phyloP scores from a whole-genome alignment of 805 yeast species.

The Peterozyma xylosa region DNA sequence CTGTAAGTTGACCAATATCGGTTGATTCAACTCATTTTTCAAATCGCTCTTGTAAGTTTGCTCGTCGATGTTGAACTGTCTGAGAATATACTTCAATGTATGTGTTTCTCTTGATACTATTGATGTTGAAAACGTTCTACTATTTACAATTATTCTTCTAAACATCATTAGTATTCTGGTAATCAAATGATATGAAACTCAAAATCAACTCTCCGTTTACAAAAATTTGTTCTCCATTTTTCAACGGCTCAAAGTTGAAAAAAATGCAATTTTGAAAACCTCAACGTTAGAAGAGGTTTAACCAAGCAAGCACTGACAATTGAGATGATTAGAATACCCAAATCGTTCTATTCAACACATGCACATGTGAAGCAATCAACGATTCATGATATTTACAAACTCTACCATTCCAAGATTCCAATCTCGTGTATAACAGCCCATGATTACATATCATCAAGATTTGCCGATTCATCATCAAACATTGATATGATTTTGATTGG shows the following conservation, averaged over 20 bases:
- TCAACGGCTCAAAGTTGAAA: too few species aligned
- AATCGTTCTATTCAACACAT: constrained; percentile 1
- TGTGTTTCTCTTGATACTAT: constrained; percentile 11
- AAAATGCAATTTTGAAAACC: too few species aligned
- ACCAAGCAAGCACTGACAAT: too few species aligned
- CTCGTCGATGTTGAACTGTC: too few species aligned
- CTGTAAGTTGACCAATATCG: constrained; percentile 31
- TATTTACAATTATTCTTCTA: not conserved
- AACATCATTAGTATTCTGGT: not conserved
- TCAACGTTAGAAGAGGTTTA: too few species aligned
- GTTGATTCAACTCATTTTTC: constrained; percentile 18
- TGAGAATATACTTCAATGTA: too few species aligned
- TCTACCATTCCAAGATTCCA: constrained; percentile 14
- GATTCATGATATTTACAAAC: constrained; percentile 14
- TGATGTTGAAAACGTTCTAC: constrained; percentile 8
- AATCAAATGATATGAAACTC: not conserved
- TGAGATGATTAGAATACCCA: too few species aligned
- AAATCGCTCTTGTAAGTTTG: constrained; percentile 11
- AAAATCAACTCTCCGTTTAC: too few species aligned
- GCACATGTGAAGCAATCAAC: constrained; percentile 14
- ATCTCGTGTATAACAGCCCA: constrained; percentile 65
- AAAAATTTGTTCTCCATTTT: too few species aligned
- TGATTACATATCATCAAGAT: constrained; percentile 68
- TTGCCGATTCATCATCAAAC: constrained; percentile 55
- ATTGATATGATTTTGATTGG: constrained; percentile 77